Base-by-base conservation (phyloP, 2,329 filamentous ascomycete species). In the Stagonosporopsis cucurbitacearum region DNA sequence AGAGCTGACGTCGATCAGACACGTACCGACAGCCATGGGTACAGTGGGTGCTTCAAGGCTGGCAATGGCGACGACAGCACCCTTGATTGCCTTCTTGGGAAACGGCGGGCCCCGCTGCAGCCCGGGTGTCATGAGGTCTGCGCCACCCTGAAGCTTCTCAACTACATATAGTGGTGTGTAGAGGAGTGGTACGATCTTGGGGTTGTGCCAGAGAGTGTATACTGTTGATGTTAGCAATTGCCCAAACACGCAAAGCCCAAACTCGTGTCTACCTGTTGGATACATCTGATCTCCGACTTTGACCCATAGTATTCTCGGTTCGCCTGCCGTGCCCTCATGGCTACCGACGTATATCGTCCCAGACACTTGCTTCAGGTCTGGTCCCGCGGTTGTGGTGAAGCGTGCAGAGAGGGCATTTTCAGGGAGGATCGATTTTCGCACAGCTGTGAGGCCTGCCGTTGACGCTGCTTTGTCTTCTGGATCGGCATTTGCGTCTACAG, bases 61-160 rank as follows among this genome's bases (percentile, higher is more conserved):
- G 4, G 86, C 86, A 20, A 89, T 81, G 3, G 85, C 86, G n/a
- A 88, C 85, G 23, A 88, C 75, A 3, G 85, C 78, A 2, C 83
- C 86, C 65, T 85, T 84, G 47, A 79, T 83, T 2, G 87, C 87
- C 42, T 78, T 78, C 32, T 76, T 64, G 4, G 86, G 85, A 65
- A 88, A 89, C 2, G 86, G 86, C 11, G 86, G 85, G 1, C 87
- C 86, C 48, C 84, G 81, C 25, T 86, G 82, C 13, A 90, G 74
- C 8, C 87, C 87, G 2, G 87, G 87, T 1, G 84, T 88, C 87
- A 89, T 89, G 43, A 90, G 76, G 71, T 89, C 86, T 19, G 87
- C 86, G 4, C 87, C 87, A 7, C 82, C 81, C 54, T 83, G 83
- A 8, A 90, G 75, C 72, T 88, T 89, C 57, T 82, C 79, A 66